Base-by-base conservation (phyloP, 2,329 filamentous ascomycete genomes). In the Fusarium lateritium region DNA sequence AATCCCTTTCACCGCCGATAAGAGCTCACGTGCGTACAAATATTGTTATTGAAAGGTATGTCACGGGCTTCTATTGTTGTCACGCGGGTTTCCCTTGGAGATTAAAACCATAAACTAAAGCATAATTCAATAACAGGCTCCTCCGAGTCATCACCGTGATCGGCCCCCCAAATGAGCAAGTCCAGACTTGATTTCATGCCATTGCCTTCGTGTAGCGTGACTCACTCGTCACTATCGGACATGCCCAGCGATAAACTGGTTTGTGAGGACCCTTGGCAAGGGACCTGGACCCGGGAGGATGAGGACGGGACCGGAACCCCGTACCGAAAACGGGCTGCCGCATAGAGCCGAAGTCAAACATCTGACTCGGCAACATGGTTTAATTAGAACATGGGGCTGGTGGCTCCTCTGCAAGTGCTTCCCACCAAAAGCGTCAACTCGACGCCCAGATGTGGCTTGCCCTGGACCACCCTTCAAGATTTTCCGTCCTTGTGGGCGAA, bases 351-450 rank as follows among this genome's bases (percentile, higher is more conserved):
- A 73, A 73, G 47, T 60, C 50, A 55, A 57, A 62, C 49, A 70
- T 61, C 66, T 73, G 71, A 70, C 70, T 74, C 57, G 67, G 69
- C 70, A 70, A 74, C 70, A 74, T 62, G 72, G 72, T 74, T 74
- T 65, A 62, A 66, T 73, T 73, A 66, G 65, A 52, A 50, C 62
- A 67, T 53, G 67, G 62, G 67, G 43, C 46, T 46, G 49, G 59
- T 64, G 52, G 60, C 59, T 46, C 40, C 65, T 73, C 58, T 71
- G 50, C 64, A 72, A 71, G 54, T 43, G 57, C 44, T 65, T 39
- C 53, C 65, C 67, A 71, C 65, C 57, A 51, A 61, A 69, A 61
- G 47, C 60, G 65, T 67, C 69, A 64, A 70, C 46, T 55, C 56
- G 50, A 52, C 58, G 61, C 51, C 63, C 55, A 40, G 55, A 75